A percentile compares a stretch with the other conserved stretches of the same genome.
These are phyloP conservation scores for Acanthamoeba healyi DNA, from an alignment of 208 protist species.

Conservation along the genomic window DNA sequence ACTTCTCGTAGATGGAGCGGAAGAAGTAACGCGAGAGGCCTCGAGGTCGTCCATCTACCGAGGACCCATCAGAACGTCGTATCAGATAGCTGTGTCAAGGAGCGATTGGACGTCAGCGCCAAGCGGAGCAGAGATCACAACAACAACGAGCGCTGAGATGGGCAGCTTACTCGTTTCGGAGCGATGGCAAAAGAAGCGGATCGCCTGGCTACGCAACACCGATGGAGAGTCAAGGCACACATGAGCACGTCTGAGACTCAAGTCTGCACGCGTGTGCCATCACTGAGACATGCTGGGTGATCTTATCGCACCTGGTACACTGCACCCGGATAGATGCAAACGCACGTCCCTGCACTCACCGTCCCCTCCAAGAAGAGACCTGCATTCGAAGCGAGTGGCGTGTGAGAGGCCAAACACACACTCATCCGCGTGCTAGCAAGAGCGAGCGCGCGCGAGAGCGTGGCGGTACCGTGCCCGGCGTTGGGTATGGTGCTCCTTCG, in stretches of 20 bases:
- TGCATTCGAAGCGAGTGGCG: neutral
- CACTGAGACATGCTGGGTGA: too few species aligned
- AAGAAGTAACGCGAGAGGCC: constrained; percentile 48
- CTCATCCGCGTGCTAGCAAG: neutral
- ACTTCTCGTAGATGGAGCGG: constrained; percentile 60
- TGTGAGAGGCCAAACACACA: neutral
- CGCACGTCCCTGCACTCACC: neutral
- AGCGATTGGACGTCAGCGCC: neutral
- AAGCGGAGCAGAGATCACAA: neutral
- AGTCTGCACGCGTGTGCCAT: too few species aligned
- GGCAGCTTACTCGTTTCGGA: constrained; percentile 17
- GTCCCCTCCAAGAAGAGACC: constrained; percentile 30
- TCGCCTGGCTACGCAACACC: neutral
- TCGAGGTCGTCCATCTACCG: constrained; percentile 45
- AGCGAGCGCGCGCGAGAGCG: neutral
- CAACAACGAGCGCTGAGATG: neutral
- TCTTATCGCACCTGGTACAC: constrained; percentile 53
- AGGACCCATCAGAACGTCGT: constrained; percentile 28
- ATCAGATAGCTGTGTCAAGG: constrained; percentile 14
- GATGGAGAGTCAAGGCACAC: neutral
- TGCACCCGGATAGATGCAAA: constrained; percentile 52
- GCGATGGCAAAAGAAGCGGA: constrained; percentile 8
- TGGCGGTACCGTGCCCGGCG: neutral
- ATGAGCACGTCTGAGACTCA: neutral
- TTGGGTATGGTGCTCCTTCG: constrained; percentile 38